Percentiles rank a stretch among this genome's conserved stretches.
These are phyloP conservation scores for Lathyrus aphaca DNA, from an alignment of 306 rosid species.

Conservation along the genomic window DNA sequence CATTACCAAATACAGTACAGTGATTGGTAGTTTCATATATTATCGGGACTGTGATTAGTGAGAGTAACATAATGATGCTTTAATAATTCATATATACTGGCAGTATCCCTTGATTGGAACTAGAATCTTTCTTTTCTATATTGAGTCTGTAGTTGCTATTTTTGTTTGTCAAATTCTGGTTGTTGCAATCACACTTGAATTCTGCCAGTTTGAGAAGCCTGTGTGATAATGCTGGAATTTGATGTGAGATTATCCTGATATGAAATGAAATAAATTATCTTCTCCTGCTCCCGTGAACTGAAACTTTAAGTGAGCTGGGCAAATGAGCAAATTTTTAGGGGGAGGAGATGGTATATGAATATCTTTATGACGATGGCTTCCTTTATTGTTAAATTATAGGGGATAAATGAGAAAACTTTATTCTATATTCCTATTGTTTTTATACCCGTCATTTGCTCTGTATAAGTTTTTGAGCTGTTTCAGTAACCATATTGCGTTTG, in stretches of 20 bases:
- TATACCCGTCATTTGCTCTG: slow-evolving; percentile 29
- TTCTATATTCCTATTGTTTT: slow-evolving; percentile 13
- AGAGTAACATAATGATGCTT: slow-evolving; percentile 22
- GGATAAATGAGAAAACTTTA: slow-evolving; percentile 1
- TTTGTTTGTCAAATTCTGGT: slow-evolving; percentile 19
- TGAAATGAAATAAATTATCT: background rate
- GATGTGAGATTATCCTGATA: slow-evolving; percentile 9
- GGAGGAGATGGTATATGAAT: slow-evolving; percentile 1
- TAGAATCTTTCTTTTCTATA: background rate
- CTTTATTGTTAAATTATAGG: slow-evolving; percentile 24
- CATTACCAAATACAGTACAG: background rate
- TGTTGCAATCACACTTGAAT: slow-evolving; percentile 19
- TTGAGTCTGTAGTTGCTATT: slow-evolving; percentile 1
- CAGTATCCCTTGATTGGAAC: slow-evolving; percentile 3
- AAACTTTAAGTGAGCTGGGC: slow-evolving; percentile 25
- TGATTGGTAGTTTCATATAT: slow-evolving; percentile 1
- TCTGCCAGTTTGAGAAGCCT: slow-evolving; percentile 16
- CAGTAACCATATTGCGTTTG: slow-evolving; percentile 21
- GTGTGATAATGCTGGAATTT: slow-evolving; percentile 8
- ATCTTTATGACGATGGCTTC: slow-evolving; percentile 13
- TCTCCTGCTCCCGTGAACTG: slow-evolving; percentile 12
- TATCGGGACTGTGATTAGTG: background rate
- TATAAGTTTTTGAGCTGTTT: slow-evolving; percentile 29
- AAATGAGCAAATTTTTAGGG: slow-evolving; percentile 11
- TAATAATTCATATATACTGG: slow-evolving; percentile 5